A percentile compares a stretch with the other conserved stretches of the same genome.
Conservation (phyloP, 2,329 filamentous ascomycete genomes). For the Teratosphaeria epicoccoides region DNA sequence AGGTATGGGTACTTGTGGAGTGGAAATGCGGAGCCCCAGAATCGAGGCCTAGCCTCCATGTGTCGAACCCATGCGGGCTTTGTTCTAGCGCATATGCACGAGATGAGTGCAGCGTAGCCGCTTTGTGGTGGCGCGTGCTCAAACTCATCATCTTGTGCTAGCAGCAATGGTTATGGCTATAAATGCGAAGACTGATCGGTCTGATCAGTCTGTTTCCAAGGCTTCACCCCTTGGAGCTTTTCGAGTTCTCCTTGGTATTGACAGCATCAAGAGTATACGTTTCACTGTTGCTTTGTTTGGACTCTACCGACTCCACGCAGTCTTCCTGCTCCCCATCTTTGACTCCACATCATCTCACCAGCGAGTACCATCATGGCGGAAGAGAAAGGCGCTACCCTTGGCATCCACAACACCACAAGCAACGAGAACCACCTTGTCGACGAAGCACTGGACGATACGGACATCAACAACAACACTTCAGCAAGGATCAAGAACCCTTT, state of each 20-base stretch:
- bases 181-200: not conserved
- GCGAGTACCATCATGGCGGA: not conserved
- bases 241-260: not conserved
- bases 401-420: not conserved
- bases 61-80: not conserved
- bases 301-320: not conserved
- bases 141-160: not conserved
- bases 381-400: not conserved
- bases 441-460: slow-evolving; percentile 1
- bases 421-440: slow-evolving; percentile 1
- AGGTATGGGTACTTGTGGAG: not conserved
- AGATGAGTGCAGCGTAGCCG: not conserved
- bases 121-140: not conserved
- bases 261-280: not conserved
- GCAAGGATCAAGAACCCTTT: not conserved
- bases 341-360: not conserved
- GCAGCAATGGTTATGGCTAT: not conserved
- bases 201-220: not conserved
- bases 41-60: not conserved
- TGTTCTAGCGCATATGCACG: not conserved
- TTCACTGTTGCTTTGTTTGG: not conserved
- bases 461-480: not conserved
- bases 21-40: not conserved
- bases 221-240: not conserved
- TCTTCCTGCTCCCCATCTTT: not conserved